These are phyloP conservation scores for Stagonosporopsis cucurbitacearum DNA, from an alignment of 2,329 filamentous ascomycete species.

Conservation along the genomic window DNA sequence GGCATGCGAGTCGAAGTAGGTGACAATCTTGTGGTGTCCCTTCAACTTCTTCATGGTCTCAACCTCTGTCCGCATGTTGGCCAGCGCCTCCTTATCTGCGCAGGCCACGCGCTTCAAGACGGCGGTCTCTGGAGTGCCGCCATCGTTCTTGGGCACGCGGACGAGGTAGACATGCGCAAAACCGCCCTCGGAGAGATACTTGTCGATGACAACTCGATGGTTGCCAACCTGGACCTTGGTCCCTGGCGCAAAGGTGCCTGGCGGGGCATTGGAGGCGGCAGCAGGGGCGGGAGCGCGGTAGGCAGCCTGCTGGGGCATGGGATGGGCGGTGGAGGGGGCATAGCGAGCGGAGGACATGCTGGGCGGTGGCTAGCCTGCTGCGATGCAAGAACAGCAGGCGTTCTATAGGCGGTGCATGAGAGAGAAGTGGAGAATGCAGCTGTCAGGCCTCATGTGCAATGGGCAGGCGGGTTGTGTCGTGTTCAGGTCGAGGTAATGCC, in stretches of 20 bases:
- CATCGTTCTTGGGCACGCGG: constrained; percentile 73
- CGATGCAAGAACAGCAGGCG: constrained; percentile 38
- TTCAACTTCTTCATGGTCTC: constrained; percentile 99
- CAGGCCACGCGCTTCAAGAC: constrained; percentile 96
- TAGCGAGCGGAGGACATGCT: constrained; percentile 51
- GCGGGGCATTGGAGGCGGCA: constrained; percentile 48
- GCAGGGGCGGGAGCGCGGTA: constrained; percentile 43
- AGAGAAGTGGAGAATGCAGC: constrained; percentile 15
- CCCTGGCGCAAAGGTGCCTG: constrained; percentile 86
- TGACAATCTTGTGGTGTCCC: constrained; percentile 94
- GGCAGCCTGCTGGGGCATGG: constrained; percentile 46
- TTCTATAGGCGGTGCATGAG: constrained; percentile 44
- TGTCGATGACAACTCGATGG: constrained; percentile 92
- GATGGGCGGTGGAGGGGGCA: constrained; percentile 42
- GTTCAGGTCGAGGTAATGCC: constrained; percentile 27
- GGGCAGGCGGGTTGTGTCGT: constrained; percentile 25
- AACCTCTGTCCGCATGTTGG: constrained; percentile 96
- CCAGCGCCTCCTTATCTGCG: constrained; percentile 91
- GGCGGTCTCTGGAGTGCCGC: constrained; percentile 79
- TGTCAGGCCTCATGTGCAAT: constrained; percentile 20
- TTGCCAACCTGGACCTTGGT: constrained; percentile 96
- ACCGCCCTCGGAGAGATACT: constrained; percentile 96
- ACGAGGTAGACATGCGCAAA: constrained; percentile 99
- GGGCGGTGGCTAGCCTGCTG: constrained; percentile 42
- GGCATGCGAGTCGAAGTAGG: constrained; percentile 97